A percentile compares a stretch with the other conserved stretches of the same genome.
These are phyloP conservation scores for Mariannaea sp. DNA, from an alignment of 2,329 filamentous ascomycete species.

Conservation along the genomic window DNA sequence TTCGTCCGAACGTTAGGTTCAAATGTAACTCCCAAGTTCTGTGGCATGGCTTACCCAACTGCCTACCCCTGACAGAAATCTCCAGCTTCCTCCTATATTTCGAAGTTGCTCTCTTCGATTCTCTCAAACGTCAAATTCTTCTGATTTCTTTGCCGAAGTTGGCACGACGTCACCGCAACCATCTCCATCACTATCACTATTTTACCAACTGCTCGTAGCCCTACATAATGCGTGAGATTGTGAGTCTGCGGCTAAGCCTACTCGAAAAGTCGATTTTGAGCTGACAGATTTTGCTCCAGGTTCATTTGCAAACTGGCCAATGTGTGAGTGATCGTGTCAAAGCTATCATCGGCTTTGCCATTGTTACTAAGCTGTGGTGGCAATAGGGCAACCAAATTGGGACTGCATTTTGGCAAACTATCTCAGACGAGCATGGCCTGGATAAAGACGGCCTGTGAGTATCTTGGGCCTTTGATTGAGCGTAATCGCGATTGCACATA, in stretches of 20 bases:
- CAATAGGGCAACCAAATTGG: constrained; percentile 98
- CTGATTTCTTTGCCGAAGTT: too few species aligned
- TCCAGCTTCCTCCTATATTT: too few species aligned
- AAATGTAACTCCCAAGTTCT: too few species aligned
- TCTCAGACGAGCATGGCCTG: constrained; percentile 91
- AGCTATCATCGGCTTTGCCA: constrained; percentile 1
- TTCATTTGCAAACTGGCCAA: constrained; percentile 99
- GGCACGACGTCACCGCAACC: too few species aligned
- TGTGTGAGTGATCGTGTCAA: constrained; percentile 80
- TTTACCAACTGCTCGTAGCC: neutral
- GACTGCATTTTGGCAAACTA: constrained; percentile 96
- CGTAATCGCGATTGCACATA: too few species aligned
- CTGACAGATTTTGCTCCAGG: constrained; percentile 60
- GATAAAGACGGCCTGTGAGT: constrained; percentile 84
- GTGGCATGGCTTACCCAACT: too few species aligned
- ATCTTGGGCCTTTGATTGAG: neutral
- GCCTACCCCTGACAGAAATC: too few species aligned
- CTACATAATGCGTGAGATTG: constrained; percentile 57
- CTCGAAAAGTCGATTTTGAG: neutral
- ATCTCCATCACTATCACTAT: neutral
- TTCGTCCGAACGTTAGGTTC: too few species aligned
- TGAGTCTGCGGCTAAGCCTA: constrained; percentile 51
- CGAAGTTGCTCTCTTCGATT: too few species aligned
- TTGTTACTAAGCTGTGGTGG: constrained; percentile 41
- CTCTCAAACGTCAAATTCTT: too few species aligned